These are phyloP conservation scores for Aspergillus glaucus DNA, from an alignment of 2,329 filamentous ascomycete species.

Conservation along the genomic window DNA sequence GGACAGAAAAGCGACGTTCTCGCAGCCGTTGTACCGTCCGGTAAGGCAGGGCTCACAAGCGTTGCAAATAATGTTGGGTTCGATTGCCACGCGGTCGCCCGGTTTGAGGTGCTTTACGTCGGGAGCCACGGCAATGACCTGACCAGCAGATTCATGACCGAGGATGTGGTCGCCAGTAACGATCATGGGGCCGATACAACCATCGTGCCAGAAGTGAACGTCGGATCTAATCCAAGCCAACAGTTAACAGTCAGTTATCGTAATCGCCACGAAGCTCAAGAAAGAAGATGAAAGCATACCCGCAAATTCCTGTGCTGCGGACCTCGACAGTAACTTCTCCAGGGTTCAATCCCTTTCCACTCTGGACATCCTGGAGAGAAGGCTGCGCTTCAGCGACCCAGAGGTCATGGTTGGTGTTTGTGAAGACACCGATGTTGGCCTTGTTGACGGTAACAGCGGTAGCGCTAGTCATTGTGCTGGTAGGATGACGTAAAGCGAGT, in stretches of 20 bases:
- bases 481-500: conserved; percentile 1
- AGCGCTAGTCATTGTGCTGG: conserved; percentile 22
- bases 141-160: conserved; percentile 82
- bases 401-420: conserved; percentile 84
- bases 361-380: conserved; percentile 65
- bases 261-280: background rate
- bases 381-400: conserved; percentile 80
- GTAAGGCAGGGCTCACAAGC: conserved; percentile 85
- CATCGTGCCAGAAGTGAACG: conserved; percentile 95
- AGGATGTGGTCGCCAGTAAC: conserved; percentile 84
- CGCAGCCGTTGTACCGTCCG: conserved; percentile 92
- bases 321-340: conserved; percentile 85
- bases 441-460: conserved; percentile 48
- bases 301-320: conserved; percentile 94
- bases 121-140: conserved; percentile 64
- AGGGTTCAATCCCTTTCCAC: conserved; percentile 61
- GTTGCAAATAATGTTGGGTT: conserved; percentile 90
- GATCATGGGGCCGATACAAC: conserved; percentile 93
- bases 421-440: conserved; percentile 92
- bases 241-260: conserved; percentile 5
- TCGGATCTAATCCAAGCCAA: conserved; percentile 58
- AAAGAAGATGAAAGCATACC: conserved; percentile 46
- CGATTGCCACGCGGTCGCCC: conserved; percentile 87
- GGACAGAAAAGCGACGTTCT: conserved; percentile 76
- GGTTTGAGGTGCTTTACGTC: conserved; percentile 71